These are phyloP conservation scores for Alternaria postmessia DNA, from an alignment of 2,329 filamentous ascomycete genomes.

Conservation along the genomic window DNA sequence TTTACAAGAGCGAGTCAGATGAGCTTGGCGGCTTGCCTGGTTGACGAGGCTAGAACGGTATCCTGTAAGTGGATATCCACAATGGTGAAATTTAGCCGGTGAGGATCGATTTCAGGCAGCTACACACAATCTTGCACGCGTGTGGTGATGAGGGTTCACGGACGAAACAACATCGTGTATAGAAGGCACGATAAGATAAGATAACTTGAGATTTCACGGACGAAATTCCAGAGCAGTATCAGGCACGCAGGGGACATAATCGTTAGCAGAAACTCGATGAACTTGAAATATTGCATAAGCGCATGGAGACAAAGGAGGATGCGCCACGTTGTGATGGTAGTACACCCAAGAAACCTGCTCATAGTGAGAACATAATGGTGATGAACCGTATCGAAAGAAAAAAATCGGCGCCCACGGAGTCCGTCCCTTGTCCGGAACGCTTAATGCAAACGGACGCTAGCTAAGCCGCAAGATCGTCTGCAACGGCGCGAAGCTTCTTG, in stretches of 20 bases:
- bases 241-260: neutral
- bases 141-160: neutral
- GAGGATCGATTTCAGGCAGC: neutral
- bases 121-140: neutral
- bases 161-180: neutral
- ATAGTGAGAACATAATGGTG: neutral
- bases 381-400: neutral
- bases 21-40: neutral
- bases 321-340: neutral
- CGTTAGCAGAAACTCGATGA: neutral
- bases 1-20: neutral
- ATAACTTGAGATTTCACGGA: neutral
- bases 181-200: too few relatives aligned
- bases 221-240: neutral
- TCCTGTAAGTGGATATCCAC: neutral
- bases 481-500: slow-evolving; percentile 4
- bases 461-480: slow-evolving; percentile 6
- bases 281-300: neutral
- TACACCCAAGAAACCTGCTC: neutral
- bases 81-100: slow-evolving; percentile 1
- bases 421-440: neutral
- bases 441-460: slow-evolving; percentile 4
- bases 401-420: neutral
- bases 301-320: neutral
- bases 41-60: neutral